phyloP scores from a whole-genome alignment of 257 asterid species.

The Cordia subcordata region DNA sequence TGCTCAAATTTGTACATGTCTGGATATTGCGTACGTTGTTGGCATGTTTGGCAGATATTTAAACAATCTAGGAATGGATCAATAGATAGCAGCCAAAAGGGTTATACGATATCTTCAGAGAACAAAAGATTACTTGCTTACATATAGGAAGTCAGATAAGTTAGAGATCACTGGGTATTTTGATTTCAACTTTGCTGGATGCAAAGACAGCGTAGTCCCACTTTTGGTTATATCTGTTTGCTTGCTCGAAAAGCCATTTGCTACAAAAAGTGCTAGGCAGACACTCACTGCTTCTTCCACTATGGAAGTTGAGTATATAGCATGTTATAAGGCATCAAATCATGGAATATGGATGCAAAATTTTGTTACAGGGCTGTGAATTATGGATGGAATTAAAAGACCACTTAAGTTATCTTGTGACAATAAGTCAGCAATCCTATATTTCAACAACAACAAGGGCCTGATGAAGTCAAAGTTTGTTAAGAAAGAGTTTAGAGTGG shows the following conservation, averaged over 20 bases:
- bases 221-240: not conserved
- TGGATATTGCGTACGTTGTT: not conserved
- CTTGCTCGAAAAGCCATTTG: not conserved
- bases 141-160: not conserved
- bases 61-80: not conserved
- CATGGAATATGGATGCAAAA: not conserved
- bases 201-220: not conserved
- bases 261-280: not conserved
- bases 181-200: not conserved
- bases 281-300: not conserved
- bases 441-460: not conserved
- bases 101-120: not conserved
- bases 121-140: not conserved
- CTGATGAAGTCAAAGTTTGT: not conserved
- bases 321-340: not conserved
- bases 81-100: not conserved
- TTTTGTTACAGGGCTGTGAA: not conserved
- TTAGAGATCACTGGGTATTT: not conserved
- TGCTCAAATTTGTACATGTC: conserved; percentile 6
- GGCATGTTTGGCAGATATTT: not conserved
- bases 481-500: not conserved
- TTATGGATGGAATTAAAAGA: not conserved
- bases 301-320: not conserved
- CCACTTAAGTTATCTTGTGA: not conserved
- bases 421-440: not conserved